Evolutionary conservation across 2,329 filamentous ascomycete species (phyloP).

Genomic region (Fusarium phyllophilum): DNA sequence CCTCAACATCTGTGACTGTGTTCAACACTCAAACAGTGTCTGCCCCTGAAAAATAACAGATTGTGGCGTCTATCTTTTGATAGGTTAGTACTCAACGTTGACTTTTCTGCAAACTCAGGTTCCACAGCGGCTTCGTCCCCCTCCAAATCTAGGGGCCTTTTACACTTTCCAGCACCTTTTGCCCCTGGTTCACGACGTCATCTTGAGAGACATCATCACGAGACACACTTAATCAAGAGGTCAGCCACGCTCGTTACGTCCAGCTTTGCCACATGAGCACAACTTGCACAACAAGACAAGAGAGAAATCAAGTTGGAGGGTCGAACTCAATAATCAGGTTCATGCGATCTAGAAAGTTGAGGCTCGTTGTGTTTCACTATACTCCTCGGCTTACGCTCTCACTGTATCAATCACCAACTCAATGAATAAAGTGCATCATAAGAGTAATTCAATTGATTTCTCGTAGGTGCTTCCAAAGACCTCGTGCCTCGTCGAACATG

Average conservation of each 20-base stretch:
- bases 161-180: neutral
- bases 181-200: slow-evolving; percentile 29
- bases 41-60: slow-evolving; percentile 13
- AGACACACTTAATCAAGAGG: slow-evolving; percentile 11
- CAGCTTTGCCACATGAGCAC: slow-evolving; percentile 20
- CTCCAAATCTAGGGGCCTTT: slow-evolving; percentile 1
- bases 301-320: neutral
- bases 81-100: neutral
- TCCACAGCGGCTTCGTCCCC: slow-evolving; percentile 20
- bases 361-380: neutral
- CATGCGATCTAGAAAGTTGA: neutral
- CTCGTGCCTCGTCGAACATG: slow-evolving; percentile 9
- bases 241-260: slow-evolving; percentile 23
- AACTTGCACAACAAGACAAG: neutral
- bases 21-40: neutral
- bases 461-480: slow-evolving; percentile 7
- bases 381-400: neutral
- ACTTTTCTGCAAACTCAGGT: slow-evolving; percentile 1
- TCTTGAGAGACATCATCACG: slow-evolving; percentile 23
- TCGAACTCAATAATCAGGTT: neutral
- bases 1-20: neutral
- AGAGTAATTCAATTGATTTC: slow-evolving; percentile 20
- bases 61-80: slow-evolving; percentile 30
- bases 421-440: neutral
- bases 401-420: neutral